Percentiles rank a stretch among this genome's conserved stretches.
Conservation (phyloP, 768 basidiomycete genomes). For the Asterophora parasitica region DNA sequence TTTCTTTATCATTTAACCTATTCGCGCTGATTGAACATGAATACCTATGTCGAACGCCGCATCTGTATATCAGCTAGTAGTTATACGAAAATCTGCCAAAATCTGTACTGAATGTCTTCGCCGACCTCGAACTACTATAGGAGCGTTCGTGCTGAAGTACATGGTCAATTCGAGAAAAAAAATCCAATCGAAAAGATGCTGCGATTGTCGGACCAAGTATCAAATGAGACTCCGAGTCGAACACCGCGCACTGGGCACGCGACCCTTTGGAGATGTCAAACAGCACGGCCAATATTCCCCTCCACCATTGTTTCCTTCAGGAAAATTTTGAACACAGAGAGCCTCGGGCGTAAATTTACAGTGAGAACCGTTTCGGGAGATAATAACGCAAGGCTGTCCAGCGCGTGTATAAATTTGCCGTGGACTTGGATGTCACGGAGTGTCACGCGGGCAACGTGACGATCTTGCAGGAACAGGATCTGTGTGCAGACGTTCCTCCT, state of each 20-base stretch:
- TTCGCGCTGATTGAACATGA: neutral
- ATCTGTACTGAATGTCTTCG: neutral
- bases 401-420: neutral
- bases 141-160: no score
- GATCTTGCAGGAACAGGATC: conserved; percentile 10
- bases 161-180: no score
- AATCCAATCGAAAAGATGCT: no score
- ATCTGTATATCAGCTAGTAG: conserved; percentile 6
- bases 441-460: conserved; percentile 13
- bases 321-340: no score
- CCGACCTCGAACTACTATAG: neutral
- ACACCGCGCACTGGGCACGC: no score
- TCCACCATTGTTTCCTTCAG: no score
- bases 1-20: conserved; percentile 1
- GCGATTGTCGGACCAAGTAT: no score
- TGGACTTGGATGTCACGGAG: conserved; percentile 3
- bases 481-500: conserved; percentile 10
- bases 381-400: neutral
- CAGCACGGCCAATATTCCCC: no score
- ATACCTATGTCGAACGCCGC: conserved; percentile 1
- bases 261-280: no score
- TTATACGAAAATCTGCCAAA: neutral
- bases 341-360: no score
- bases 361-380: no score
- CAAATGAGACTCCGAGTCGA: neutral